Conservation (phyloP, 225 moss, liverwort and hornwort genomes). For the Bryum argenteum region DNA sequence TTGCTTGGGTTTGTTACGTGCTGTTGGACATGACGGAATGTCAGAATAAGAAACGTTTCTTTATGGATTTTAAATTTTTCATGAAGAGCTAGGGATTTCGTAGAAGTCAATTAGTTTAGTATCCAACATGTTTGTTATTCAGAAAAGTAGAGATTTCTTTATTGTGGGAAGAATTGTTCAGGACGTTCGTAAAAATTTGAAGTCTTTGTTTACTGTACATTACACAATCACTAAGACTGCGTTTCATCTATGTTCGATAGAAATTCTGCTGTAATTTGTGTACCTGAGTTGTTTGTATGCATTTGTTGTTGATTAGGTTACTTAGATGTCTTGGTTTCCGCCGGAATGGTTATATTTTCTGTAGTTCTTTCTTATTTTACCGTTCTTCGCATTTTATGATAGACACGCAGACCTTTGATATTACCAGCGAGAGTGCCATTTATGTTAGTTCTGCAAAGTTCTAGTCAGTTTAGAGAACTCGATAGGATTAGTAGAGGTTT, state of each 20-base stretch:
- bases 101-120: too few relatives aligned
- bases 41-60: background rate
- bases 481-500: background rate
- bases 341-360: background rate
- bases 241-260: background rate
- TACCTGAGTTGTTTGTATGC: background rate
- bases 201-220: background rate
- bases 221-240: background rate
- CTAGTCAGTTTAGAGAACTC: too few relatives aligned
- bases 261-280: background rate
- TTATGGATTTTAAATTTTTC: background rate
- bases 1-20: background rate
- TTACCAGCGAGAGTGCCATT: too few relatives aligned
- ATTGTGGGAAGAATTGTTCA: background rate
- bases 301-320: too few relatives aligned
- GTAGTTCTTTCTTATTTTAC: background rate
- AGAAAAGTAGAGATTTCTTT: background rate
- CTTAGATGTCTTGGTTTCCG: conserved; percentile 8
- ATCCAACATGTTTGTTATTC: too few relatives aligned
- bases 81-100: too few relatives aligned
- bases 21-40: background rate
- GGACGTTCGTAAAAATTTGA: background rate
- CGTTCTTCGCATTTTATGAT: background rate
- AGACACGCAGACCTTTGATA: too few relatives aligned
- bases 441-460: too few relatives aligned